phyloP scores from a whole-genome alignment of 2,329 filamentous ascomycete species.

The Aspergillus persii region DNA sequence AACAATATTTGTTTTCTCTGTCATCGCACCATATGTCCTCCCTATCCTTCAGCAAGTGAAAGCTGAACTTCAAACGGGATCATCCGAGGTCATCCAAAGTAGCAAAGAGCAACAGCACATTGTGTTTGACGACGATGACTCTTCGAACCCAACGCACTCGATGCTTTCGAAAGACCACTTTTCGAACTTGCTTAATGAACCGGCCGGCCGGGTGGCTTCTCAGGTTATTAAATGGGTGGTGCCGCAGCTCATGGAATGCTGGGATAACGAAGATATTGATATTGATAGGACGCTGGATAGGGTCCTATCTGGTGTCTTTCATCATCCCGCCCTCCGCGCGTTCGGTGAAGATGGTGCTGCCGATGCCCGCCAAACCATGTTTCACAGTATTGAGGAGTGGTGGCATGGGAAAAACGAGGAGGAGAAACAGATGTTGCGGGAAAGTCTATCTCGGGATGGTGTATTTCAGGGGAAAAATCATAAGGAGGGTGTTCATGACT shows the following conservation, averaged over 20 bases:
- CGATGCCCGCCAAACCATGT: constrained; percentile 76
- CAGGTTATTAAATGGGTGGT: constrained; percentile 80
- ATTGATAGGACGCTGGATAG: constrained; percentile 68
- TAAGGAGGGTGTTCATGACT: constrained; percentile 78
- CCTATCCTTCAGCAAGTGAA: constrained; percentile 86
- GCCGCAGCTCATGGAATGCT: constrained; percentile 82
- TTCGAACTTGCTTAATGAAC: constrained; percentile 83
- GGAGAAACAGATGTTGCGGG: constrained; percentile 66
- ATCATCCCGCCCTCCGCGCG: constrained; percentile 78
- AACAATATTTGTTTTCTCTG: constrained; percentile 85
- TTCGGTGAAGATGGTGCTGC: constrained; percentile 66
- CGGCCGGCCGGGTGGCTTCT: constrained; percentile 78
- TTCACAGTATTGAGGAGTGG: constrained; percentile 76
- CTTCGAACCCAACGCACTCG: constrained; percentile 82
- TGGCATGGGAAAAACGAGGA: constrained; percentile 66
- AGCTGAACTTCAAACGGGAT: constrained; percentile 79
- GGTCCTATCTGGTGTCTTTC: constrained; percentile 79
- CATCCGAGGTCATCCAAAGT: constrained; percentile 81
- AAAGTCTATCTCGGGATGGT: constrained; percentile 74
- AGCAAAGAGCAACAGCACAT: constrained; percentile 80
- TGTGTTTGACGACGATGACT: constrained; percentile 77
- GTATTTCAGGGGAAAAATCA: constrained; percentile 79
- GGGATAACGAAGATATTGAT: constrained; percentile 74
- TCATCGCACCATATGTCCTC: constrained; percentile 82
- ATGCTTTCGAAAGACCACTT: constrained; percentile 98